Evolutionary conservation across 169 alveolate genomes (phyloP).

Genomic region (Babesia ovata): DNA sequence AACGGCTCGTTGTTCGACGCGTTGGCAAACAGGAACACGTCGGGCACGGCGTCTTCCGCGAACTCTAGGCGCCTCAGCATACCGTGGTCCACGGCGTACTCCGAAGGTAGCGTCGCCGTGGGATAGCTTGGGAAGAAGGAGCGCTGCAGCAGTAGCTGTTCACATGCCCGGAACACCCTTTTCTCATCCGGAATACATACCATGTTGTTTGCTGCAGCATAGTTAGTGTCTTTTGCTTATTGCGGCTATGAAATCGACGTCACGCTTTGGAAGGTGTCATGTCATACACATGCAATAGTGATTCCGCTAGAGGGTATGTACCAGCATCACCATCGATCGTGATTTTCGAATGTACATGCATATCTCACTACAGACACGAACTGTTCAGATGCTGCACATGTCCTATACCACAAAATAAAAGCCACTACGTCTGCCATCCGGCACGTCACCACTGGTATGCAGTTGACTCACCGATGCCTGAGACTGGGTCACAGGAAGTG

Average conservation of each 20-base stretch:
- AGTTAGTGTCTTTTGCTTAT: no score
- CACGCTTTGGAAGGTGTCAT: no score
- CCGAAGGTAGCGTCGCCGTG: conserved; percentile 62
- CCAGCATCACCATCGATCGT: no score
- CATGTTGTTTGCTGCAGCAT: conserved; percentile 57
- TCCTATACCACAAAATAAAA: not conserved
- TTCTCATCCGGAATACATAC: conserved; percentile 60
- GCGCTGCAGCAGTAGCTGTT: conserved; percentile 61
- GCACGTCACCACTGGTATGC: not conserved
- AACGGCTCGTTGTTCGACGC: conserved; percentile 56
- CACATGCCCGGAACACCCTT: conserved; percentile 20
- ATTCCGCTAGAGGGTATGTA: no score
- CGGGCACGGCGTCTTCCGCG: conserved; percentile 58
- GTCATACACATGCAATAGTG: no score
- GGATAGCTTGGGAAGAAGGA: conserved; percentile 71
- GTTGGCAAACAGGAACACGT: conserved; percentile 54
- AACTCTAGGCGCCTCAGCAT: conserved; percentile 65
- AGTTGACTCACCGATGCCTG: conserved; percentile 57
- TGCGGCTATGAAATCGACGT: not conserved
- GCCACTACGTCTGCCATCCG: not conserved
- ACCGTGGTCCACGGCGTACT: conserved; percentile 60
- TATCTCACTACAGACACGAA: not conserved
- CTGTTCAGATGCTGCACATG: not conserved
- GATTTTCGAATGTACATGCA: no score
- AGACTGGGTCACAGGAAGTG: conserved; percentile 68